Evolutionary conservation across 2,329 filamentous ascomycete species (phyloP).

Genomic region (Paraphoma chrysanthemicola): DNA sequence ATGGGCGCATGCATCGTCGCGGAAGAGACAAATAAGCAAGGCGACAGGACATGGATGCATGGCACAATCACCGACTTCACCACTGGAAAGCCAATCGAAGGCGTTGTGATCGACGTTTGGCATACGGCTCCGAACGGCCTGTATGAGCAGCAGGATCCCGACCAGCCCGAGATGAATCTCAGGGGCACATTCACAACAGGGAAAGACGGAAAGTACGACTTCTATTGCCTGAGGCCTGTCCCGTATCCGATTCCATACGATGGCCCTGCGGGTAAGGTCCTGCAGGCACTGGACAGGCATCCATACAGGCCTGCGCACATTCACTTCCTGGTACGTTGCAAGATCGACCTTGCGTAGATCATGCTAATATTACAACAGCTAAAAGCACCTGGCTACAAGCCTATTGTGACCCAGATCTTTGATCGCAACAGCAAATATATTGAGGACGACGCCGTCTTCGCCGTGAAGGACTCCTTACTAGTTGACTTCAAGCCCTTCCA

Average conservation of each 20-base stretch:
- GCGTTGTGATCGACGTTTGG: conserved; percentile 78
- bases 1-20: conserved; percentile 72
- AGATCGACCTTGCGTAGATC: background rate
- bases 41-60: conserved; percentile 69
- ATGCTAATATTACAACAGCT: conserved; percentile 46
- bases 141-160: conserved; percentile 74
- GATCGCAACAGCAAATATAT: conserved; percentile 71
- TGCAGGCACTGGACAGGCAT: conserved; percentile 66
- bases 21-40: conserved; percentile 53
- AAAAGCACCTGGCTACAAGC: conserved; percentile 66
- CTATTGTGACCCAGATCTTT: conserved; percentile 80
- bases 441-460: conserved; percentile 64
- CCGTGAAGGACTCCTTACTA: conserved; percentile 65
- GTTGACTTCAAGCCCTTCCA: conserved; percentile 64
- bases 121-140: conserved; percentile 75
- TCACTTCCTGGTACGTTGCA: conserved; percentile 61
- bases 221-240: conserved; percentile 52
- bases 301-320: conserved; percentile 70
- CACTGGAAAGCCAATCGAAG: conserved; percentile 69
- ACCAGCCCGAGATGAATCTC: conserved; percentile 76
- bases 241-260: conserved; percentile 64
- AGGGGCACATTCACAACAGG: conserved; percentile 76
- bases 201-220: conserved; percentile 65
- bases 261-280: conserved; percentile 64
- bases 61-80: conserved; percentile 64